phyloP scores from a whole-genome alignment of 305 asterid genomes.

The Ajuga reptans region DNA sequence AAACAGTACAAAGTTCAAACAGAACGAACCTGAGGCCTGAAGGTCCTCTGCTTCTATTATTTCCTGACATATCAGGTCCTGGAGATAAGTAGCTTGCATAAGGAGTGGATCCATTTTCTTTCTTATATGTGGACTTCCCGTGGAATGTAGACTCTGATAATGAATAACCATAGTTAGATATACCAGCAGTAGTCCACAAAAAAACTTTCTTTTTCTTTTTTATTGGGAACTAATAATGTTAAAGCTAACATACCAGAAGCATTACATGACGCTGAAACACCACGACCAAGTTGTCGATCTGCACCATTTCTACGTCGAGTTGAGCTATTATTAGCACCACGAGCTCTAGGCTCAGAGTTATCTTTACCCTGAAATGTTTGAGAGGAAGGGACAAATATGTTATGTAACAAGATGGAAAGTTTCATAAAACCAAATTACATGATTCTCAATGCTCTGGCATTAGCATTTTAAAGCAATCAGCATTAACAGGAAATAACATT shows the following conservation, averaged over 20 bases:
- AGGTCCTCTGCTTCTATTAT: conserved; percentile 42
- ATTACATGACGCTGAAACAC: conserved; percentile 39
- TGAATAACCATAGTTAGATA: conserved; percentile 13
- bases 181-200: neutral
- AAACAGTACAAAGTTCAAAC: neutral
- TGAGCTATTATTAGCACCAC: conserved; percentile 49
- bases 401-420: neutral
- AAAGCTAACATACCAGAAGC: conserved; percentile 43
- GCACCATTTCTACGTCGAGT: conserved; percentile 51
- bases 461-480: neutral
- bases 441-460: conserved; percentile 8
- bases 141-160: conserved; percentile 47
- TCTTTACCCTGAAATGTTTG: conserved; percentile 53
- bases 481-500: neutral
- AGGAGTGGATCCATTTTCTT: conserved; percentile 55
- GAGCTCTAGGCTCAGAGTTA: conserved; percentile 50
- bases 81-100: conserved; percentile 39
- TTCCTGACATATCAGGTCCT: conserved; percentile 38
- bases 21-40: conserved; percentile 45
- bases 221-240: neutral
- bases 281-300: conserved; percentile 50
- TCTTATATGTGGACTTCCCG: conserved; percentile 51
- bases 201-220: neutral
- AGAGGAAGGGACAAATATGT: neutral
- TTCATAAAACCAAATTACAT: neutral